Evolutionary conservation across 2,329 filamentous ascomycete genomes (phyloP).

Genomic region (Paracoccidioides lutzii): DNA sequence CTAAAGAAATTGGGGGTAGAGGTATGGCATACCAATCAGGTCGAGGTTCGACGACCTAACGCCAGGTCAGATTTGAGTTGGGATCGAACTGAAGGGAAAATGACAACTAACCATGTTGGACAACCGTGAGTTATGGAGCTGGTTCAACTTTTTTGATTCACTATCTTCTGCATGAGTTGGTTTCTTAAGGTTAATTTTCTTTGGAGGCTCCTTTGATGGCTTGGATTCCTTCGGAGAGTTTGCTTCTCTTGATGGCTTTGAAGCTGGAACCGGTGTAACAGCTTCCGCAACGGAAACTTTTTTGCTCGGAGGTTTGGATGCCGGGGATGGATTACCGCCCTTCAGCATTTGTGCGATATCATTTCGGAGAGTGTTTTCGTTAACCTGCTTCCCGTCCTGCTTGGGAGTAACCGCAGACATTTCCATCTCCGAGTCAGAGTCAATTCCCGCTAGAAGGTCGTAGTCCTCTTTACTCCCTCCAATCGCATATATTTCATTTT

Average conservation of each 20-base stretch:
- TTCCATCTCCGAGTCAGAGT: constrained; percentile 37
- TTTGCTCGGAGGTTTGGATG: not conserved
- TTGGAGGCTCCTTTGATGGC: not conserved
- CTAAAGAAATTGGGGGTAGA: constrained; percentile 39
- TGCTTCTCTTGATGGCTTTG: not conserved
- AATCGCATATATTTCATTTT: constrained; percentile 34
- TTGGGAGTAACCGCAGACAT: constrained; percentile 12
- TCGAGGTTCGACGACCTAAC: constrained; percentile 46
- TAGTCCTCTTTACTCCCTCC: constrained; percentile 39
- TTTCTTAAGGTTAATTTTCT: constrained; percentile 8
- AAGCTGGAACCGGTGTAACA: not conserved
- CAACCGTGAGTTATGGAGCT: not conserved
- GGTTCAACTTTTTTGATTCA: constrained; percentile 2
- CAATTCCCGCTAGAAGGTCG: constrained; percentile 31
- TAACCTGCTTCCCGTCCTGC: constrained; percentile 13
- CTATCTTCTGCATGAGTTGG: constrained; percentile 23
- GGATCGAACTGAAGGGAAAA: not conserved
- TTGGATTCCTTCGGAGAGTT: not conserved
- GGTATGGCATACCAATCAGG: constrained; percentile 55
- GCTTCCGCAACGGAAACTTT: not conserved
- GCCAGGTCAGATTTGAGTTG: constrained; percentile 13
- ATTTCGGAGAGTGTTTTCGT: constrained; percentile 25
- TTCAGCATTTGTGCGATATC: constrained; percentile 21
- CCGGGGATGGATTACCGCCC: constrained; percentile 17
- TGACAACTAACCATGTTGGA: constrained; percentile 21